Conservation (phyloP, 148 eudicot genomes). For the Drosera capensis region DNA sequence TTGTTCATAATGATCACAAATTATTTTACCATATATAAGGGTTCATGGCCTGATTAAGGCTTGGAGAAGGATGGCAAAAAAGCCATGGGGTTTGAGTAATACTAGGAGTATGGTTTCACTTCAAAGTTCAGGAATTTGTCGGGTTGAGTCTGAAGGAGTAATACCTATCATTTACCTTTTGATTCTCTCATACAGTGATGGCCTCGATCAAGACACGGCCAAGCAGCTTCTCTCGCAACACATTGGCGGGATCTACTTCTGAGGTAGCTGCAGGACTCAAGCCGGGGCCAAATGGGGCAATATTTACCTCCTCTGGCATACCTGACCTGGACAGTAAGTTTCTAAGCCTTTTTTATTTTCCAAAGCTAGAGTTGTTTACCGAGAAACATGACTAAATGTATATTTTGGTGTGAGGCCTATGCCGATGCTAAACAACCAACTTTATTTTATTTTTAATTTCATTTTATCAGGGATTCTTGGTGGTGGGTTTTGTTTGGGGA, state of each 20-base stretch:
- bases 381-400: no score
- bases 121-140: no score
- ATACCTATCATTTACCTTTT: no score
- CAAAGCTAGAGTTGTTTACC: no score
- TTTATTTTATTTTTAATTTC: slow-evolving; percentile 1
- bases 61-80: no score
- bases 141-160: no score
- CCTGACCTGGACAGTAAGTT: slow-evolving; percentile 80
- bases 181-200: slow-evolving; percentile 12
- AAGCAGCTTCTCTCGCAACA: slow-evolving; percentile 39
- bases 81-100: no score
- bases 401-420: neutral
- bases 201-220: slow-evolving; percentile 28
- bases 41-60: no score
- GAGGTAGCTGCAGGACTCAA: slow-evolving; percentile 56
- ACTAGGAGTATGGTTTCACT: no score
- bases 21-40: no score
- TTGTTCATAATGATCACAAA: no score
- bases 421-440: no score
- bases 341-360: neutral
- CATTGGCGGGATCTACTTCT: slow-evolving; percentile 25
- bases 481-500: slow-evolving; percentile 82
- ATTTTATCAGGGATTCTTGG: slow-evolving; percentile 69
- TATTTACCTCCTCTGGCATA: slow-evolving; percentile 81
- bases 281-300: slow-evolving; percentile 73